Percentiles rank a stretch among this genome's conserved stretches.
Conservation (phyloP, 2,329 filamentous ascomycete genomes). For the Beauveria varroae region DNA sequence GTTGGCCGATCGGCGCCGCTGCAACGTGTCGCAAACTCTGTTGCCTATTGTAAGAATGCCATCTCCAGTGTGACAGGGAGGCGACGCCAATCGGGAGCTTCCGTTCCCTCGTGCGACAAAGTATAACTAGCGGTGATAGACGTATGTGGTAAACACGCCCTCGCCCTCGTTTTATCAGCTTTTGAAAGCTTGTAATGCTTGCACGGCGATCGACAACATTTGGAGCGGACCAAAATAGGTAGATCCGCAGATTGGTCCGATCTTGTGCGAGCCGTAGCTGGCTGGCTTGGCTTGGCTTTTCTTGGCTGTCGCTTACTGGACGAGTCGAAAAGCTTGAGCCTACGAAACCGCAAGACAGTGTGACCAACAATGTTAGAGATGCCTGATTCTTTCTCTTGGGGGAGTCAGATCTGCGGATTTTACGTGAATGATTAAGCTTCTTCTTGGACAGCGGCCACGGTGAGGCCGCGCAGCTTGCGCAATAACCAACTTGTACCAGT, state of each 20-base stretch:
- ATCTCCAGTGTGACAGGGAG: neutral
- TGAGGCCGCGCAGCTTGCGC: no score
- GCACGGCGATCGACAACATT: neutral
- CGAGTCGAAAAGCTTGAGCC: neutral
- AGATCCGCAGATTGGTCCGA: neutral
- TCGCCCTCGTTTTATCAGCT: neutral
- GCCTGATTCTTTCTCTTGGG: neutral
- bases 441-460: no score
- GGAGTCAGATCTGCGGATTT: neutral
- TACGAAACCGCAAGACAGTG: neutral
- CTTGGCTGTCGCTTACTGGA: neutral
- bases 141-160: neutral
- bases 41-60: neutral
- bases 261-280: neutral
- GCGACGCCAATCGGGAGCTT: neutral
- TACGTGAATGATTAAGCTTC: no score
- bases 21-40: neutral
- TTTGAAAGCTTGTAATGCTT: no score
- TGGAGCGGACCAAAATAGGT: no score
- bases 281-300: neutral
- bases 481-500: no score
- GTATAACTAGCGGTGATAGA: neutral
- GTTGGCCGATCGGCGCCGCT: neutral
- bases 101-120: neutral
- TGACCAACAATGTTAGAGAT: neutral